Percentiles rank a stretch among this genome's conserved stretches.
Evolutionary conservation across 139 green algal genomes (phyloP).

Genomic region (Coelastrella sp.): DNA sequence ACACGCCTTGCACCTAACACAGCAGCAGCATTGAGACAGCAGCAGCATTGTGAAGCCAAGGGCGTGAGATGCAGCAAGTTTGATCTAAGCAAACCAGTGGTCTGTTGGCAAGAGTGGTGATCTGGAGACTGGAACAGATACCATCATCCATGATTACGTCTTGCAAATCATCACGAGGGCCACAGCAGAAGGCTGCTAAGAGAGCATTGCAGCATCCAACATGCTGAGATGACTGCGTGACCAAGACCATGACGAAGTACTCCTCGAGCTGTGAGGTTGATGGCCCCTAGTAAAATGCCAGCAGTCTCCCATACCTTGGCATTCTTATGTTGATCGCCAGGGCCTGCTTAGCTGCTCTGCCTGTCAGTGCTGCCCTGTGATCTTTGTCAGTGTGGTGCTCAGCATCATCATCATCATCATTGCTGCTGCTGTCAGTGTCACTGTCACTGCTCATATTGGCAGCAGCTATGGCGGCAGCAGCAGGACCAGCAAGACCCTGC

Average conservation of each 20-base stretch:
- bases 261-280: too few relatives aligned
- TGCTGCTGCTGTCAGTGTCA: background rate
- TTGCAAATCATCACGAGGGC: too few relatives aligned
- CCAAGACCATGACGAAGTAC: too few relatives aligned
- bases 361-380: slow-evolving; percentile 23
- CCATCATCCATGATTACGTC: too few relatives aligned
- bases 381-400: background rate
- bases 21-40: background rate
- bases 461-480: slow-evolving; percentile 14
- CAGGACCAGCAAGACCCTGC: background rate
- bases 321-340: slow-evolving; percentile 28
- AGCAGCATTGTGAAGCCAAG: background rate
- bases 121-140: too few relatives aligned
- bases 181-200: too few relatives aligned
- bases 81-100: background rate
- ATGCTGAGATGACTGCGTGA: too few relatives aligned
- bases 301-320: slow-evolving; percentile 27
- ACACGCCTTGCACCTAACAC: slow-evolving; percentile 50
- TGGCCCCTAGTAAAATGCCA: too few relatives aligned
- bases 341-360: slow-evolving; percentile 38
- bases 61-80: too few relatives aligned
- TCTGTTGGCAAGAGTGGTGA: too few relatives aligned
- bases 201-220: too few relatives aligned
- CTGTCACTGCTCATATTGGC: slow-evolving; percentile 28
- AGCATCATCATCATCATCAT: background rate